Conservation (phyloP, 257 asterid genomes). For the Solanum lycopersicoides region DNA sequence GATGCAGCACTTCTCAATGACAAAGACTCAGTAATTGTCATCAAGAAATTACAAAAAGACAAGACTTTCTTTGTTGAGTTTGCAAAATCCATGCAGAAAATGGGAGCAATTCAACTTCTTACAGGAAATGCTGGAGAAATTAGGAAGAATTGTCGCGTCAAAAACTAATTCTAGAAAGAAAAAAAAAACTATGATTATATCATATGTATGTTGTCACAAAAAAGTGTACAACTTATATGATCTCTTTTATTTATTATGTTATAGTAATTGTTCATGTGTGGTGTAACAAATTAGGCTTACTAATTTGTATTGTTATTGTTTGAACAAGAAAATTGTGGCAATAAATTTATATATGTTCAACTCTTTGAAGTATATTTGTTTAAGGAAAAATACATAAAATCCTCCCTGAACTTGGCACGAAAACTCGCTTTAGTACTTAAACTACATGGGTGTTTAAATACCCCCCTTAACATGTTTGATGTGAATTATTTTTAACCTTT, state of each 20-base stretch:
- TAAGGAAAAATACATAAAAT: no score
- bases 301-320: neutral
- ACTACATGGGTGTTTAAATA: no score
- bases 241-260: neutral
- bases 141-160: conserved; percentile 28
- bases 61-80: conserved; percentile 15
- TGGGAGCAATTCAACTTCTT: conserved; percentile 39
- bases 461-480: no score
- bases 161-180: neutral
- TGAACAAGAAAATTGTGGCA: neutral
- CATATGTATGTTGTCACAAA: neutral
- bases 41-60: neutral
- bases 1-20: conserved; percentile 41
- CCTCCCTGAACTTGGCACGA: no score
- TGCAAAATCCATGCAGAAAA: conserved; percentile 36
- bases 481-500: no score
- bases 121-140: conserved; percentile 30
- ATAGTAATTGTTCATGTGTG: neutral
- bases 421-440: no score
- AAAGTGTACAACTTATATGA: neutral
- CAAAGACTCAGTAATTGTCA: conserved; percentile 6
- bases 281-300: neutral
- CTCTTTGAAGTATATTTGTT: neutral
- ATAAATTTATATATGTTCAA: neutral
- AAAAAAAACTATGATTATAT: neutral